These are phyloP conservation scores for Coelastrella sp. DNA, from an alignment of 139 green algal species.

Conservation along the genomic window DNA sequence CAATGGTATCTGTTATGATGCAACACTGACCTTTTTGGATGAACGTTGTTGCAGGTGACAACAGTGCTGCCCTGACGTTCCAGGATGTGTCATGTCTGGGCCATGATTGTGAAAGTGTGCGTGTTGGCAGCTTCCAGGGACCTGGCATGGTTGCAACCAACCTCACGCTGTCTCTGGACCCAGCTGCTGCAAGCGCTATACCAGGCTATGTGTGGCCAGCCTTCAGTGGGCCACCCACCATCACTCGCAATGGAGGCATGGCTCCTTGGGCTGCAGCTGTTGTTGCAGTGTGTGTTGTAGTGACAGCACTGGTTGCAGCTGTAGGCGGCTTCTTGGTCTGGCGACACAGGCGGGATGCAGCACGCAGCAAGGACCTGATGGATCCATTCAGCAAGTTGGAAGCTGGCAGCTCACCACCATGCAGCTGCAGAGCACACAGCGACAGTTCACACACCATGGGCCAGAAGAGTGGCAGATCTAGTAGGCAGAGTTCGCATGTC, in stretches of 20 bases:
- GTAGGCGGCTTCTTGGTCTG: conserved; percentile 1
- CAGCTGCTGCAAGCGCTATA: neutral
- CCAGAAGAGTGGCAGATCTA: neutral
- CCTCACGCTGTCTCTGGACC: neutral
- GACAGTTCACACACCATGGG: neutral
- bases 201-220: conserved; percentile 27
- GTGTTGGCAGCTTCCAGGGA: neutral
- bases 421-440: neutral
- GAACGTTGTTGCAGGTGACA: neutral
- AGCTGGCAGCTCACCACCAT: neutral
- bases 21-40: too few species aligned
- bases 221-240: neutral
- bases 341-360: neutral
- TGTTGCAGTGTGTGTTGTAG: neutral
- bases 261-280: conserved; percentile 15
- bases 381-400: conserved; percentile 1
- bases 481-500: neutral
- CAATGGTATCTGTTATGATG: too few species aligned
- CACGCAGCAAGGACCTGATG: neutral
- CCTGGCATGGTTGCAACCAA: conserved; percentile 26
- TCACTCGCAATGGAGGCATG: neutral
- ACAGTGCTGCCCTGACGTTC: conserved; percentile 7
- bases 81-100: neutral
- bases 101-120: neutral
- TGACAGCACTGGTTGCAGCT: neutral